Percentiles rank a stretch among this genome's conserved stretches.
Conservation (phyloP, 2,329 filamentous ascomycete species). For the Hymenoscyphus occultus region DNA sequence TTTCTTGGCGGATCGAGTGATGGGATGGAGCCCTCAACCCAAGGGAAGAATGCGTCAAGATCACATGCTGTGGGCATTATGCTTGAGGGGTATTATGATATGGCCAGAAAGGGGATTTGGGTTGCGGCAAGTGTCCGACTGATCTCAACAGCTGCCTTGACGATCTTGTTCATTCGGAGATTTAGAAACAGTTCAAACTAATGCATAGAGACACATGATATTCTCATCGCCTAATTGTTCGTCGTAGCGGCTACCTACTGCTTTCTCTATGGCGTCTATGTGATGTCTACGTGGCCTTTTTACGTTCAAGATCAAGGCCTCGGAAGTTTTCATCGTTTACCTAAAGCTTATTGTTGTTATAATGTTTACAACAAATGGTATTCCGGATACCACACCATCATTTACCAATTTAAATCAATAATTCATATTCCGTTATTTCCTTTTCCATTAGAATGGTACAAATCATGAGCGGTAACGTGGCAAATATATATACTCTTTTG, state of each 20-base stretch:
- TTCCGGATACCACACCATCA: no score
- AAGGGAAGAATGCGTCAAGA: constrained; percentile 23
- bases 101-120: constrained; percentile 31
- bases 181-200: constrained; percentile 8
- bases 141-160: constrained; percentile 10
- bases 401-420: no score
- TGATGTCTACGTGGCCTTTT: neutral
- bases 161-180: constrained; percentile 7
- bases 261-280: neutral
- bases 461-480: neutral
- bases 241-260: neutral
- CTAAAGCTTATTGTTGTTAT: no score
- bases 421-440: no score
- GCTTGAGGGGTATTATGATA: constrained; percentile 36
- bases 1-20: constrained; percentile 24
- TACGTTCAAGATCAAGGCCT: no score
- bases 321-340: no score
- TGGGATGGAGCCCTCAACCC: constrained; percentile 19
- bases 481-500: neutral
- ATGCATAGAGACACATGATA: neutral
- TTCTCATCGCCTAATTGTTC: neutral
- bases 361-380: no score
- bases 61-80: constrained; percentile 33
- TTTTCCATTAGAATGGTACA: no score
- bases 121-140: constrained; percentile 27